A percentile compares a stretch with the other conserved stretches of the same genome.
These are phyloP conservation scores for Beauveria brongniartii DNA, from an alignment of 2,329 filamentous ascomycete species.

Conservation along the genomic window DNA sequence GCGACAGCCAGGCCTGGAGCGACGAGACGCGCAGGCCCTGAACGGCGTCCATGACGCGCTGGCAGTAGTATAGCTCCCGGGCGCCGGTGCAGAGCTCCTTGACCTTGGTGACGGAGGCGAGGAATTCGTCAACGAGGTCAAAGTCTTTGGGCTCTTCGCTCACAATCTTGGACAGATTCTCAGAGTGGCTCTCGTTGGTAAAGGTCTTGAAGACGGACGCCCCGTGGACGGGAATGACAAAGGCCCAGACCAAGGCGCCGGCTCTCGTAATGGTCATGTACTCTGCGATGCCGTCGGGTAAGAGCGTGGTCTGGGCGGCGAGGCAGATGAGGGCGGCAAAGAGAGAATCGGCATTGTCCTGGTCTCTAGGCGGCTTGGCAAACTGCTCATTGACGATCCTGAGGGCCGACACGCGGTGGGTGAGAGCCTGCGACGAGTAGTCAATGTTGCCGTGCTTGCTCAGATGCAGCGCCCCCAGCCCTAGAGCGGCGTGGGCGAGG, in stretches of 20 bases:
- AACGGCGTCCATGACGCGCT: conserved; percentile 14
- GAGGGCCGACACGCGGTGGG: conserved; percentile 29
- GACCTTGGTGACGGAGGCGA: conserved; percentile 13
- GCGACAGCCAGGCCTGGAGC: conserved; percentile 17
- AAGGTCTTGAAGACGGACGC: conserved; percentile 19
- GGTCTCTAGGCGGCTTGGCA: conserved; percentile 17
- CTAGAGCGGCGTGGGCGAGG: conserved; percentile 30
- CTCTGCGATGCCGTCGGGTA: conserved; percentile 30
- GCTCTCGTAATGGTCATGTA: conserved; percentile 29
- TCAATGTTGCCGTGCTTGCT: conserved; percentile 21
- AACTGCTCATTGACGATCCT: conserved; percentile 26
- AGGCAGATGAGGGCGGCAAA: conserved; percentile 28
- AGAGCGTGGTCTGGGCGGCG: conserved; percentile 27
- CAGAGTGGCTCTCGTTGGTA: conserved; percentile 20
- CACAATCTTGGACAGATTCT: conserved; percentile 17
- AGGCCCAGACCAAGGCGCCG: conserved; percentile 17
- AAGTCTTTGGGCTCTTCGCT: conserved; percentile 18
- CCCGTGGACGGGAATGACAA: conserved; percentile 16
- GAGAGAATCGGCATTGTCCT: conserved; percentile 27
- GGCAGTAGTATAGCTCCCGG: conserved; percentile 16
- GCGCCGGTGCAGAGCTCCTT: conserved; percentile 14
- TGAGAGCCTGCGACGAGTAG: conserved; percentile 22
- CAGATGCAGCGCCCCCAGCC: conserved; percentile 29
- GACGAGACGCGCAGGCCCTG: conserved; percentile 13
- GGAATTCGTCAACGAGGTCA: conserved; percentile 16